Base-by-base conservation (phyloP, 805 yeast species). In the Metschnikowia arizonensis region DNA sequence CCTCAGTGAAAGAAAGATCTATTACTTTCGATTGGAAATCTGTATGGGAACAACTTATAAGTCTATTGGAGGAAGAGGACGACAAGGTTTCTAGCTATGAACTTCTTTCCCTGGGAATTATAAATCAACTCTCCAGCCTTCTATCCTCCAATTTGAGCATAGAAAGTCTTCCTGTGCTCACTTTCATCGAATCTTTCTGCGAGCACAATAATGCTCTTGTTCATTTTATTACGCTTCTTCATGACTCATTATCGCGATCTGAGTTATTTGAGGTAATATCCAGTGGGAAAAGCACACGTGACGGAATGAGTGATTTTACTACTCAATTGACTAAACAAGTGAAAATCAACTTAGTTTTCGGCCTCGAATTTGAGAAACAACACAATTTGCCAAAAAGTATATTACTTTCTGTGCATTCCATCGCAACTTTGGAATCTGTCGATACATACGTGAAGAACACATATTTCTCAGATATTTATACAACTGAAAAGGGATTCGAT, bases 301-400 rank as follows among this genome's bases (percentile, higher is more conserved):
- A 40, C 1, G 42, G 45, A 6, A 63, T 58, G 2, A 55, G 53
- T 23, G 48, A 58, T 18, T 77, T 79, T 23, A 76, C 86, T 1
- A 69, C 81, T 0, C 74, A 83, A 0, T 73, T 89, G 75, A 85
- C 89, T 0, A 82, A 79, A 46, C 95, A 87, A 60, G 65, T 88
- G 33, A 81, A 79, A 44, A 50, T 88, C 12, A 78, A 74, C 49
- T 67, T 88, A 28, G 39, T 51, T 3, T 49, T 59, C 3, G 64
- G 58, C 9, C 58, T 47, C 8, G 34, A 28, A 6, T 39, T 42
- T 19, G 30, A 41, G 2, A 48, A 37, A 26, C 32, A 29, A 2
- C 52, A 46, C 5, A 45, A 41, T 14, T 65, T 70, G 21, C 17
- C 59, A 42, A 45, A 51, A 10, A 54, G 59, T 56, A 45, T 77